These are phyloP conservation scores for Xylaria flabelliformis DNA, from an alignment of 495 filamentous ascomycete genomes.

Conservation along the genomic window DNA sequence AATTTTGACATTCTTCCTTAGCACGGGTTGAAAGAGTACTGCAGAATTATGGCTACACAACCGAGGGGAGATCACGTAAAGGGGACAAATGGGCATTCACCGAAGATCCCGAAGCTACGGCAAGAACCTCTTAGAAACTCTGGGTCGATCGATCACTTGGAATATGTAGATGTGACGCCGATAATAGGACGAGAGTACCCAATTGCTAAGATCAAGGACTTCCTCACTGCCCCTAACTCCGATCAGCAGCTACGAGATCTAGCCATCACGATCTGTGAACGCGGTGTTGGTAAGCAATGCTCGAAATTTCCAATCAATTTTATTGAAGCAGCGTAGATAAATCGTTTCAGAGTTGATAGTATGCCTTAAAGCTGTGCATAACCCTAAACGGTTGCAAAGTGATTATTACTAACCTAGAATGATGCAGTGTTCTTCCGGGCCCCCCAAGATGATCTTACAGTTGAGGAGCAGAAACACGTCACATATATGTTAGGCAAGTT, in stretches of 20 bases:
- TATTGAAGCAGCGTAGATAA: neutral
- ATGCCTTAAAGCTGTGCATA: neutral
- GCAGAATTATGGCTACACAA: neutral
- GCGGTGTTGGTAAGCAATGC: slow-evolving; percentile 54
- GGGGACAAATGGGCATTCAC: slow-evolving; percentile 27
- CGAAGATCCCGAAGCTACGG: slow-evolving; percentile 27
- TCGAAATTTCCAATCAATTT: neutral
- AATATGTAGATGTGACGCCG: slow-evolving; percentile 70
- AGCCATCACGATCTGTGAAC: slow-evolving; percentile 60
- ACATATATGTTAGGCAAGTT: slow-evolving; percentile 48
- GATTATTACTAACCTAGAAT: neutral
- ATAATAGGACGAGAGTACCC: slow-evolving; percentile 72
- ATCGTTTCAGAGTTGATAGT: neutral
- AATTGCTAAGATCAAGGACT: slow-evolving; percentile 63
- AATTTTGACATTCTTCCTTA: neutral
- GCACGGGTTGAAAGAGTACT: neutral
- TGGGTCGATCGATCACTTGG: slow-evolving; percentile 62
- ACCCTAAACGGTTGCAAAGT: no score
- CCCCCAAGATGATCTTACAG: slow-evolving; percentile 47
- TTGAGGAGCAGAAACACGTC: slow-evolving; percentile 50
- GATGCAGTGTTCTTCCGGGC: slow-evolving; percentile 59
- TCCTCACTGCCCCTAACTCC: slow-evolving; percentile 65
- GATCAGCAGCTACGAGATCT: slow-evolving; percentile 72
- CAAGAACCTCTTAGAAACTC: slow-evolving; percentile 43
- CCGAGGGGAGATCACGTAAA: neutral